These are phyloP conservation scores for Dryadomyces quercus-mongolicae DNA, from an alignment of 2,329 filamentous ascomycete genomes.

Conservation along the genomic window DNA sequence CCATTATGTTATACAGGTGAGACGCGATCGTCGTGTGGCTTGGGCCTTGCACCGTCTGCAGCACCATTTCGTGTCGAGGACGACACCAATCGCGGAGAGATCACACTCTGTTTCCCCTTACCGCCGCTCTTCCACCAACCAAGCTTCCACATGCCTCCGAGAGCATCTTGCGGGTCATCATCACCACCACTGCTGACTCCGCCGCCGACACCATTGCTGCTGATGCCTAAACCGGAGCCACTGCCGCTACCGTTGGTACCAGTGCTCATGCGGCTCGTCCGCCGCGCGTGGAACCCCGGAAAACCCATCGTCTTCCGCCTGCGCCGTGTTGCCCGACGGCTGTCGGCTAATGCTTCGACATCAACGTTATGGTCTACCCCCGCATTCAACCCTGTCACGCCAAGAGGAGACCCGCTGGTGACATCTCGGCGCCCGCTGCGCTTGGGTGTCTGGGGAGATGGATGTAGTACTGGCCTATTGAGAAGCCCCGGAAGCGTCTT, in stretches of 20 bases:
- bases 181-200: too few species aligned
- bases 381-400: not conserved
- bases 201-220: slow-evolving; percentile 16
- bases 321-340: slow-evolving; percentile 21
- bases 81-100: not conserved
- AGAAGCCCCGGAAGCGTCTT: slow-evolving; percentile 29
- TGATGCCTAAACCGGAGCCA: not conserved
- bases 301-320: slow-evolving; percentile 50
- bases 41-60: not conserved
- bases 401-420: too few species aligned
- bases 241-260: slow-evolving; percentile 4
- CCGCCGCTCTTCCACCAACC: slow-evolving; percentile 35
- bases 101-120: slow-evolving; percentile 6
- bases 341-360: slow-evolving; percentile 13
- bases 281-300: slow-evolving; percentile 41
- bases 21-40: not conserved
- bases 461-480: slow-evolving; percentile 20
- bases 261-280: not conserved
- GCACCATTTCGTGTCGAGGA: not conserved
- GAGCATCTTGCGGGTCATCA: slow-evolving; percentile 30
- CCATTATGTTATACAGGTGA: slow-evolving; percentile 8
- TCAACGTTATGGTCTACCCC: slow-evolving; percentile 13
- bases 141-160: slow-evolving; percentile 40
- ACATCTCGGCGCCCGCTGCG: not conserved
- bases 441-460: not conserved